Evolutionary conservation across 345 rosid species (phyloP).

Genomic region (Jatropha curcas): DNA sequence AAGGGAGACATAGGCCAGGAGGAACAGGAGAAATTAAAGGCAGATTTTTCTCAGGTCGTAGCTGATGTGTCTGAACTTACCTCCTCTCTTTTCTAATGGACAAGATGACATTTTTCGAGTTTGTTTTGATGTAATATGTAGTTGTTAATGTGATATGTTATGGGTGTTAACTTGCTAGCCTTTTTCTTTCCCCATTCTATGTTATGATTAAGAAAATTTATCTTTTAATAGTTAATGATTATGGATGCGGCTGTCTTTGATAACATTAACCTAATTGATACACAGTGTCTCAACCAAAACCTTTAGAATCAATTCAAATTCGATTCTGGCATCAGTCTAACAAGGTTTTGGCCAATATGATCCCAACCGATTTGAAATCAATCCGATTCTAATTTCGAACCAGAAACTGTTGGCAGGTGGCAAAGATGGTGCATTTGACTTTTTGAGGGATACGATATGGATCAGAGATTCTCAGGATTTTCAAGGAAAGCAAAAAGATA

Average conservation of each 20-base stretch:
- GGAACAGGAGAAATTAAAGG: conserved; percentile 63
- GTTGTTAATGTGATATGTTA: background rate
- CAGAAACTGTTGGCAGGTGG: too few species aligned
- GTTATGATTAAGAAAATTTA: background rate
- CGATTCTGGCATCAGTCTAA: too few species aligned
- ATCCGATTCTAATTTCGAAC: too few species aligned
- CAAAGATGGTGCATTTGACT: too few species aligned
- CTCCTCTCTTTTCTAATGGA: conserved; percentile 44
- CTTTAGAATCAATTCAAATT: too few species aligned
- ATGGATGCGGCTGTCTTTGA: background rate
- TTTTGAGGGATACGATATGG: too few species aligned
- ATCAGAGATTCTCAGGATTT: too few species aligned
- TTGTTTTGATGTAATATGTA: conserved; percentile 10
- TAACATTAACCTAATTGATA: too few species aligned
- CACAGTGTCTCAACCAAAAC: too few species aligned
- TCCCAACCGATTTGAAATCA: too few species aligned
- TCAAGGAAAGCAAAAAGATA: too few species aligned
- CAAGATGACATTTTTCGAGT: background rate
- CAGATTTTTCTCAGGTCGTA: conserved; percentile 59
- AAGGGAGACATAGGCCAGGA: conserved; percentile 76
- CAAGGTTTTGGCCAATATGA: too few species aligned
- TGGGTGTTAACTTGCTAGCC: background rate
- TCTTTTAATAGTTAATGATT: background rate
- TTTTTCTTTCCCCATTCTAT: background rate
- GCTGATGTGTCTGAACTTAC: conserved; percentile 65